phyloP scores from a whole-genome alignment of 2,329 filamentous ascomycete species.

The Fusarium sp. region DNA sequence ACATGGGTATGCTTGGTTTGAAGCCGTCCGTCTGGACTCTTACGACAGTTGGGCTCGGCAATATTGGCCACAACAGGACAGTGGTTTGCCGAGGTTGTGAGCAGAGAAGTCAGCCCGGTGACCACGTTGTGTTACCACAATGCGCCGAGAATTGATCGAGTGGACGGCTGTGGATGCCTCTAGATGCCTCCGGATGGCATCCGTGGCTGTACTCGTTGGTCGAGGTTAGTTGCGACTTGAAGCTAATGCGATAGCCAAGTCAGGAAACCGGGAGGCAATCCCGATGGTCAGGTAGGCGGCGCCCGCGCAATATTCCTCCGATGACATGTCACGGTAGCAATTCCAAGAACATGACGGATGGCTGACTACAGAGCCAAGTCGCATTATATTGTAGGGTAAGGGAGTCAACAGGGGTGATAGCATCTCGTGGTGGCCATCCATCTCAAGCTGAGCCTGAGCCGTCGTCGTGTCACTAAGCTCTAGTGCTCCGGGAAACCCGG shows the following conservation, averaged over 20 bases:
- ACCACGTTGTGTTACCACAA: slow-evolving; percentile 27
- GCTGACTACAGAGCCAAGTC: not conserved
- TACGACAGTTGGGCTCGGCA: slow-evolving; percentile 10
- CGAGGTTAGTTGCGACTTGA: slow-evolving; percentile 16
- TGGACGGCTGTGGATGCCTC: slow-evolving; percentile 14
- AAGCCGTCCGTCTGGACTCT: slow-evolving; percentile 17
- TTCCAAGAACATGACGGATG: not conserved
- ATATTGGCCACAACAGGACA: slow-evolving; percentile 14
- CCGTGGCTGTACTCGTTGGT: slow-evolving; percentile 21
- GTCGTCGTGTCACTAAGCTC: not conserved
- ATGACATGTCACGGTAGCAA: slow-evolving; percentile 18
- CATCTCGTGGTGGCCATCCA: not conserved
- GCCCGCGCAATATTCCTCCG: slow-evolving; percentile 13
- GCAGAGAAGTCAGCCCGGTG: slow-evolving; percentile 27
- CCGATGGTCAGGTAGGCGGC: slow-evolving; percentile 9
- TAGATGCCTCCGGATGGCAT: slow-evolving; percentile 21
- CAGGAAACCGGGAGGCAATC: slow-evolving; percentile 12
- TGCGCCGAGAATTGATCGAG: slow-evolving; percentile 14
- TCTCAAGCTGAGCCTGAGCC: not conserved
- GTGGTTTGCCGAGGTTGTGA: slow-evolving; percentile 22
- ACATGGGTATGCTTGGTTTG: slow-evolving; percentile 26
- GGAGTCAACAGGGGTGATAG: not conserved
- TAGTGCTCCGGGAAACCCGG: not conserved
- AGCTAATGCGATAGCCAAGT: slow-evolving; percentile 25
- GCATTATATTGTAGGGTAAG: slow-evolving; percentile 16